Evolutionary conservation across 768 basidiomycete genomes (phyloP).

Genomic region (Hygrophoropsis aurantiaca): DNA sequence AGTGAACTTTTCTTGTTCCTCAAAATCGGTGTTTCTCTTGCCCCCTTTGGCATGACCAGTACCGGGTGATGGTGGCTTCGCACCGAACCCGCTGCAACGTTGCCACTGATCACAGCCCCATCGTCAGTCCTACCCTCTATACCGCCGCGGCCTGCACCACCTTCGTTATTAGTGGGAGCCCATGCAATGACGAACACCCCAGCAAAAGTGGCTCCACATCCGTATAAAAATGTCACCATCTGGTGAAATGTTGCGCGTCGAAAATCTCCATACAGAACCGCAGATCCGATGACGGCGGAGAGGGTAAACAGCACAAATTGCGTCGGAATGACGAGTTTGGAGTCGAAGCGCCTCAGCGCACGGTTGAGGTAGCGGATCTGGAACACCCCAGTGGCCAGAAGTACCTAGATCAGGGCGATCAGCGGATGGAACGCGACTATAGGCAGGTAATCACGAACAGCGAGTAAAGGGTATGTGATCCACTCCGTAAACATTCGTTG

Average conservation of each 20-base stretch:
- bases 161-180: conserved; percentile 37
- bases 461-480: conserved; percentile 81
- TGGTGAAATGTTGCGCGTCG: conserved; percentile 77
- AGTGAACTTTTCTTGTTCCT: conserved; percentile 55
- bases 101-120: conserved; percentile 18
- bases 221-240: conserved; percentile 82
- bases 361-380: conserved; percentile 84
- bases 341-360: conserved; percentile 90
- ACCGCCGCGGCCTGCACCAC: conserved; percentile 25
- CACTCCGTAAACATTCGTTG: conserved; percentile 72
- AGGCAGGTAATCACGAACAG: conserved; percentile 37
- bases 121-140: conserved; percentile 32
- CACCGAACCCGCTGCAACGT: conserved; percentile 14
- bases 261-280: conserved; percentile 94
- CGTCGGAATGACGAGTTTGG: conserved; percentile 91
- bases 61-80: conserved; percentile 34
- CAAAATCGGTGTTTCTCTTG: conserved; percentile 44
- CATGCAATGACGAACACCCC: conserved; percentile 90
- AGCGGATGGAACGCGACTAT: conserved; percentile 6
- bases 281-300: conserved; percentile 89
- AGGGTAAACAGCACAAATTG: conserved; percentile 96
- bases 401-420: conserved; percentile 44
- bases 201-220: conserved; percentile 83
- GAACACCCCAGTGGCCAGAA: conserved; percentile 72
- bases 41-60: conserved; percentile 49